Evolutionary conservation across 163 green algal species (phyloP).

Genomic region (Chlorella variabilis): DNA sequence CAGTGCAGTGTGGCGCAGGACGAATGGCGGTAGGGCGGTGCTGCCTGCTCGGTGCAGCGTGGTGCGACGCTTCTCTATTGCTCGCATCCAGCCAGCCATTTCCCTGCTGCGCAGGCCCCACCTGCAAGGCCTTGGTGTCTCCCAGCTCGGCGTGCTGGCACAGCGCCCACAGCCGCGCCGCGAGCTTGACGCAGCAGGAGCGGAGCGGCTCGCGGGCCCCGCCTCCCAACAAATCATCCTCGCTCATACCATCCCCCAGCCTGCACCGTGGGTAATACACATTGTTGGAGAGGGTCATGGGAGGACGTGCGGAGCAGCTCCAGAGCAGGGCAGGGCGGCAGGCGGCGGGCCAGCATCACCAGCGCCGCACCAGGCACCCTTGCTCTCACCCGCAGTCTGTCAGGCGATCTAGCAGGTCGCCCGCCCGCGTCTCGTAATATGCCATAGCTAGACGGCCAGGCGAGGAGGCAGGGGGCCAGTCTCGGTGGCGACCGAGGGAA

Average conservation of each 20-base stretch:
- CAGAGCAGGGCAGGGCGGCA: not conserved
- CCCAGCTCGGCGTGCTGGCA: not conserved
- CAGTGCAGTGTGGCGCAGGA: no score
- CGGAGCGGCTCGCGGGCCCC: constrained; percentile 41
- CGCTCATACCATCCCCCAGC: constrained; percentile 38
- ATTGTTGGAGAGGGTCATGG: no score
- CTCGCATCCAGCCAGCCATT: no score
- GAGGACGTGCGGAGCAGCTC: no score
- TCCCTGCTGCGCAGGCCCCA: no score
- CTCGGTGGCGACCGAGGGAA: no score
- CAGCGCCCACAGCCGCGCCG: constrained; percentile 35
- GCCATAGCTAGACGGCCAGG: not conserved
- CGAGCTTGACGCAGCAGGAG: constrained; percentile 45
- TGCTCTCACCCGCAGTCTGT: constrained; percentile 39
- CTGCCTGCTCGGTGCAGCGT: no score
- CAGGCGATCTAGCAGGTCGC: constrained; percentile 44
- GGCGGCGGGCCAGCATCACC: not conserved
- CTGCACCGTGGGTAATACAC: no score
- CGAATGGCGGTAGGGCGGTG: no score
- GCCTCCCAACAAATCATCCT: constrained; percentile 36
- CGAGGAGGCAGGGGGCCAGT: no score
- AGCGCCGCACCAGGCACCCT: not conserved
- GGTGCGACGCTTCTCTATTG: no score
- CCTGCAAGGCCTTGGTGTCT: constrained; percentile 7
- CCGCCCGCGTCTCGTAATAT: constrained; percentile 2